Evolutionary conservation across 176 grass and related monocot genomes (phyloP), one percentile per base, ranked within the genome.

Genomic region (Paspalum vaginatum): DNA sequence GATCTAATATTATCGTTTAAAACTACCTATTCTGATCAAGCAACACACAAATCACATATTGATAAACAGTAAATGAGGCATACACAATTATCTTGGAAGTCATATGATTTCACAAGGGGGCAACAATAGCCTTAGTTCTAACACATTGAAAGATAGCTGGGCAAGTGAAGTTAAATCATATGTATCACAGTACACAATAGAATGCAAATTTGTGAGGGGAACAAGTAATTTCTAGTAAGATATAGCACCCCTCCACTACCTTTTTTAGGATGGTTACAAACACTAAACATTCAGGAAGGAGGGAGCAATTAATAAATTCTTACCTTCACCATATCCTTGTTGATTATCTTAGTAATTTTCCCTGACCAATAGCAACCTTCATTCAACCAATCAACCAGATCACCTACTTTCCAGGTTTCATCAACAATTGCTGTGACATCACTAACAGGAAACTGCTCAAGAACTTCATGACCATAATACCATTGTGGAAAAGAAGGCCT

Each of bases 401-500:
- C 83, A 66, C 88, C 91, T 65, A 94, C 44, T 94, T 84, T 86
- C 76, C 88, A 90, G 20, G 83, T 43, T 77, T 81, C 79, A 68
- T 66, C 14, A 72, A 77, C 75, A 78, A 48, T 46, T 70, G 60
- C 83, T 81, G 86, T 52, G 27, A 84, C 70, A 67, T 84, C 76
- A 51, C 52, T 80, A 66, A 65, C 47, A 62, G 76, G 61, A 5
- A 67, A 50, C 56, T 37, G 16, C 53, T 81, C 71, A 46, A 79
- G 85, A 60, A 64, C 46, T 78, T 94, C 65, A 69, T 75, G 56
- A 47, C 52, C 58, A 80, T 8, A 55, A 74, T 81, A 86, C 77
- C 73, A 81, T 53, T 71, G 76, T 84, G 91, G 91, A 88, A 88
- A 94, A 13, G 79, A 15, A 86, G 91, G 91, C 20, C 91, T 76